Conservation (phyloP, 176 grass and related monocot species). For the Pontederia paniculata region DNA sequence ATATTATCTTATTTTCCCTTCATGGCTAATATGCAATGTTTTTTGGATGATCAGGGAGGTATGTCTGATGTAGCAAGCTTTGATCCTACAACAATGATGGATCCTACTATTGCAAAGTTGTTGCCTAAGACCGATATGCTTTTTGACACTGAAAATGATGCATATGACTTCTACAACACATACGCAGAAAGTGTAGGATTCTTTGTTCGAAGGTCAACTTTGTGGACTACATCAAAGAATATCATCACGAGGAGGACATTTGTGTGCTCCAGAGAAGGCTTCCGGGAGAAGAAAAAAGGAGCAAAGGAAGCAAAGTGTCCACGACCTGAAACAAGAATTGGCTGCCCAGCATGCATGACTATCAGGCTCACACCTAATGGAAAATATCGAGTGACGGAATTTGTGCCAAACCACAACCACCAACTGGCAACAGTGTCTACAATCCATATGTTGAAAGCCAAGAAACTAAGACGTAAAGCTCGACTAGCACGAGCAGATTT, state of each 20-base stretch:
- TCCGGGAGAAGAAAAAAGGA: conserved; percentile 83
- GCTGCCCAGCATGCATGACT: conserved; percentile 70
- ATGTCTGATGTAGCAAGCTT: conserved; percentile 11
- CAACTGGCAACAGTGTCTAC: conserved; percentile 50
- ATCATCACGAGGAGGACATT: conserved; percentile 89
- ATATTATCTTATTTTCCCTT: neutral
- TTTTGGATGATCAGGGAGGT: conserved; percentile 31
- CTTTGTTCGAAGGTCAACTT: conserved; percentile 81
- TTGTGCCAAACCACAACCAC: conserved; percentile 71
- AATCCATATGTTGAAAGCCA: conserved; percentile 61
- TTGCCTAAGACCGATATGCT: conserved; percentile 61
- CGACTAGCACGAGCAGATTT: conserved; percentile 71
- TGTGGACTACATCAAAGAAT: conserved; percentile 87
- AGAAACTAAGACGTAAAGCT: conserved; percentile 70
- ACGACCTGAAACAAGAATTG: conserved; percentile 78
- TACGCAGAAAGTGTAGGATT: conserved; percentile 80
- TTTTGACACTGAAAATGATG: conserved; percentile 57
- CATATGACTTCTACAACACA: conserved; percentile 81
- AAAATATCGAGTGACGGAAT: conserved; percentile 83
- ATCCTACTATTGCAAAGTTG: conserved; percentile 32
- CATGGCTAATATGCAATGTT: conserved; percentile 10
- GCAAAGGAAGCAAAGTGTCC: conserved; percentile 83
- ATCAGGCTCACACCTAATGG: conserved; percentile 80
- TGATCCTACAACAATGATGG: conserved; percentile 26
- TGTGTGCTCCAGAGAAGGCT: conserved; percentile 87